A percentile compares a stretch with the other conserved stretches of the same genome.
Evolutionary conservation across 164 flowering plant genomes (phyloP).

Genomic region (Saururus chinensis): DNA sequence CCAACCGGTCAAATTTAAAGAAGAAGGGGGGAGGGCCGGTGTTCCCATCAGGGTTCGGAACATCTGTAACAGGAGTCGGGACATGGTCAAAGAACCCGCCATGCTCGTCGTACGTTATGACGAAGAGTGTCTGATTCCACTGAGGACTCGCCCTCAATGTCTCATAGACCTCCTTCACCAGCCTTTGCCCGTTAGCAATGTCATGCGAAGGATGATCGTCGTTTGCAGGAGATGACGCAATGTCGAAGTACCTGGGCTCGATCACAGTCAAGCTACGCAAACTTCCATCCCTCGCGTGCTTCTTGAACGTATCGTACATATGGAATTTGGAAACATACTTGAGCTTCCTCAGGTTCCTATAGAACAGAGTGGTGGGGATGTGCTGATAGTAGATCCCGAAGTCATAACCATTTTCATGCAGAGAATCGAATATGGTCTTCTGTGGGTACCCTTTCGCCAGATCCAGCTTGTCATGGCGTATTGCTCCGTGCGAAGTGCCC

Average conservation of each 20-base stretch:
- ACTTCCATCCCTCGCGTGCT: constrained; percentile 62
- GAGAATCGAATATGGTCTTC: constrained; percentile 72
- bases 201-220: constrained; percentile 95
- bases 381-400: constrained; percentile 74
- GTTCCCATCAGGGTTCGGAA: constrained; percentile 86
- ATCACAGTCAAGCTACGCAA: constrained; percentile 68
- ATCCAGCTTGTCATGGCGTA: constrained; percentile 61
- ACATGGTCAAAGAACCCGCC: constrained; percentile 94
- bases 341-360: constrained; percentile 65
- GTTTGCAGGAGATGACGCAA: constrained; percentile 53
- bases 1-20: constrained; percentile 84
- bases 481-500: constrained; percentile 88
- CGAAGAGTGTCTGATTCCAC: constrained; percentile 79
- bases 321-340: constrained; percentile 71
- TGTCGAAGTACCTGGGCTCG: constrained; percentile 85
- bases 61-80: constrained; percentile 46
- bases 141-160: constrained; percentile 74
- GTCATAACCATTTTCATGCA: constrained; percentile 46
- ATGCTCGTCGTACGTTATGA: constrained; percentile 91
- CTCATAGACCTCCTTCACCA: constrained; percentile 92
- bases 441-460: constrained; percentile 73
- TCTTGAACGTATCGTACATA: constrained; percentile 55
- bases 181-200: constrained; percentile 80
- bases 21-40: constrained; percentile 73
- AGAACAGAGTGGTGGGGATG: constrained; percentile 69